Evolutionary conservation across 768 basidiomycete genomes (phyloP).

Genomic region (Steccherinum ochraceum): DNA sequence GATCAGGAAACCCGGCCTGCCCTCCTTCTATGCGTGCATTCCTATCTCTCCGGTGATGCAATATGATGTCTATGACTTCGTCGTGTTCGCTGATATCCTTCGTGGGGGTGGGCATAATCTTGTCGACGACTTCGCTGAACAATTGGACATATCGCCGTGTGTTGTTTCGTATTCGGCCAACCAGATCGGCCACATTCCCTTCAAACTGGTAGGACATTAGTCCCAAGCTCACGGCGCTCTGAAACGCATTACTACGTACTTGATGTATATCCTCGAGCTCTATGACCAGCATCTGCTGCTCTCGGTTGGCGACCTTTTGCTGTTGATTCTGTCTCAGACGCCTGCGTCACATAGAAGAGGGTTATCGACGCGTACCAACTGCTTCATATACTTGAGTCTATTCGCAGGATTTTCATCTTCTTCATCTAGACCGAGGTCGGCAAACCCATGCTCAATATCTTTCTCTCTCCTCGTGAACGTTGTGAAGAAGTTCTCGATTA

Average conservation of each 20-base stretch:
- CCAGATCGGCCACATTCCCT: slow-evolving; percentile 65
- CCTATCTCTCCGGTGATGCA: slow-evolving; percentile 87
- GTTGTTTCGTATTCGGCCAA: slow-evolving; percentile 74
- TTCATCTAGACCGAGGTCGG: slow-evolving; percentile 63
- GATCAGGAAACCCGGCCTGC: slow-evolving; percentile 82
- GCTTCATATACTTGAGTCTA: slow-evolving; percentile 72
- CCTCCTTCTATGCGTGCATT: slow-evolving; percentile 74
- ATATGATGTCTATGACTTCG: slow-evolving; percentile 94
- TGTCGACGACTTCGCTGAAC: slow-evolving; percentile 88
- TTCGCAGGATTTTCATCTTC: slow-evolving; percentile 32
- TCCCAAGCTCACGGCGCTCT: slow-evolving; percentile 4
- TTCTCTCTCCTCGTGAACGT: slow-evolving; percentile 58
- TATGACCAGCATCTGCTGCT: slow-evolving; percentile 82
- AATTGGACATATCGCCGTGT: slow-evolving; percentile 85
- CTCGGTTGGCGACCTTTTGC: slow-evolving; percentile 92
- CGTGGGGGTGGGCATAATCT: slow-evolving; percentile 81
- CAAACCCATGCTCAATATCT: slow-evolving; percentile 62
- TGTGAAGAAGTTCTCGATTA: slow-evolving; percentile 65
- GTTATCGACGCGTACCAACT: slow-evolving; percentile 53
- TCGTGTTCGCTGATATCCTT: slow-evolving; percentile 87
- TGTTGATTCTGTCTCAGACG: slow-evolving; percentile 20
- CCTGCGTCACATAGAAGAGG: background rate
- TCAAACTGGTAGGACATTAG: too few relatives aligned
- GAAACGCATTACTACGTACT: slow-evolving; percentile 32
- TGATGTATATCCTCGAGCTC: slow-evolving; percentile 84